Base-by-base conservation (phyloP, 306 rosid genomes). In the Pyrus communis region DNA sequence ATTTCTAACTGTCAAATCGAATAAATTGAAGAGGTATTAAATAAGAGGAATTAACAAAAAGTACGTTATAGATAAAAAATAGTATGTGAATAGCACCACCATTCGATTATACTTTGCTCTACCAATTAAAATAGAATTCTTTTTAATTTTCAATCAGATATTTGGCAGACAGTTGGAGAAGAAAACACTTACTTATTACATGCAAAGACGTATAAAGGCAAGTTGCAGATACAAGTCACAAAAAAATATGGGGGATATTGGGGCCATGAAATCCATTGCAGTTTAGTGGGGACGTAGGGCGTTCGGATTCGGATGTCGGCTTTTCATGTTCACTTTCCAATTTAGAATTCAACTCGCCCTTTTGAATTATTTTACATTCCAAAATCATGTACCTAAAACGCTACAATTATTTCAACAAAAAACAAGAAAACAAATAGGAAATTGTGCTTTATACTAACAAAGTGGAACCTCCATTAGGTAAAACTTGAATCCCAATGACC, bases 301-400 rank as follows among this genome's bases (percentile, higher is more conserved):
- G 67, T 54, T 11, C 17, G 46, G 82, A 84, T 80, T 77, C 73
- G 73, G 71, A 40, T 81, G 87, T 84, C 78, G 81, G 85, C 55
- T 54, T 65, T 78, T 69, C 25, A 15, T 18, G 21, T 77, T 61
- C 71, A 42, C 64, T 55, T 64, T 40, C 7, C 66, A 17, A 31
- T 19, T 57, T 57, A 11, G 17, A 33, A 30, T 17, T 75, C 49
- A 21, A 73, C 75, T 67, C 33, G 15, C 27, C 27, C 27, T 77
- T 74, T 22, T 57, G 21, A 66, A 42, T 57, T 46, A 69, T 35
- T 45, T 45, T 62, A 10, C 27, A 27, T 30, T 4, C 23, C 33
- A 4, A 30, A 52, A 33, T 35, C 52, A 52, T 64, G 45, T 3
- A 7, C 42, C 17, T 46, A 19, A 28, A 3, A n/a, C 31, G 62